phyloP scores from a whole-genome alignment of 2,329 filamentous ascomycete species.

The Botrytis cinerea region DNA sequence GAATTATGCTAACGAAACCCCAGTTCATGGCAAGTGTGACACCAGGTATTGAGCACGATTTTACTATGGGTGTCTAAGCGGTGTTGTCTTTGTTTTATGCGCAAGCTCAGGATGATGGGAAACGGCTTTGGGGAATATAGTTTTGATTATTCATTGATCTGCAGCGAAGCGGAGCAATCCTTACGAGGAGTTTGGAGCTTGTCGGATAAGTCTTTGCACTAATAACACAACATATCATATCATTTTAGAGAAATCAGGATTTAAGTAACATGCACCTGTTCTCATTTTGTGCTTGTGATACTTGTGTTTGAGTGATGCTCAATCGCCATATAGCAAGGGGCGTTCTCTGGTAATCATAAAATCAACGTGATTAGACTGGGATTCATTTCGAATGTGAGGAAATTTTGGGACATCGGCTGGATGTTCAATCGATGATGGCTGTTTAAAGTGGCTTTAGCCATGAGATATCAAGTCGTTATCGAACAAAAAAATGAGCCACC shows the following conservation, averaged over 20 bases:
- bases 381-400: too few relatives aligned
- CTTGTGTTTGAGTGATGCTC: background rate
- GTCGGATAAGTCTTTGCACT: slow-evolving; percentile 14
- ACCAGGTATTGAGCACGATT: slow-evolving; percentile 95
- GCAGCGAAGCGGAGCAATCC: slow-evolving; percentile 14
- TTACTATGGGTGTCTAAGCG: slow-evolving; percentile 84
- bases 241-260: slow-evolving; percentile 1
- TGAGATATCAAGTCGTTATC: background rate
- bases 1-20: slow-evolving; percentile 36
- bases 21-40: slow-evolving; percentile 88
- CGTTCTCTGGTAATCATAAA: background rate
- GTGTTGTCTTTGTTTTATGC: background rate
- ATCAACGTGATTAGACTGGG: background rate
- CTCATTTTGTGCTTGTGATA: background rate
- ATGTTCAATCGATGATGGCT: background rate
- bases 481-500: background rate
- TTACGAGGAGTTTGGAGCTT: slow-evolving; percentile 9
- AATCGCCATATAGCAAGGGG: background rate
- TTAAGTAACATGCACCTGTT: background rate
- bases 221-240: slow-evolving; percentile 2
- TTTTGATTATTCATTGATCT: slow-evolving; percentile 9
- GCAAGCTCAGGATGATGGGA: background rate
- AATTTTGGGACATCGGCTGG: background rate
- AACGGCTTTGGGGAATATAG: background rate
- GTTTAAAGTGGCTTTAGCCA: background rate